These are phyloP conservation scores for Ichthyophthirius multifiliis DNA, from an alignment of 169 alveolate genomes.

Conservation along the genomic window DNA sequence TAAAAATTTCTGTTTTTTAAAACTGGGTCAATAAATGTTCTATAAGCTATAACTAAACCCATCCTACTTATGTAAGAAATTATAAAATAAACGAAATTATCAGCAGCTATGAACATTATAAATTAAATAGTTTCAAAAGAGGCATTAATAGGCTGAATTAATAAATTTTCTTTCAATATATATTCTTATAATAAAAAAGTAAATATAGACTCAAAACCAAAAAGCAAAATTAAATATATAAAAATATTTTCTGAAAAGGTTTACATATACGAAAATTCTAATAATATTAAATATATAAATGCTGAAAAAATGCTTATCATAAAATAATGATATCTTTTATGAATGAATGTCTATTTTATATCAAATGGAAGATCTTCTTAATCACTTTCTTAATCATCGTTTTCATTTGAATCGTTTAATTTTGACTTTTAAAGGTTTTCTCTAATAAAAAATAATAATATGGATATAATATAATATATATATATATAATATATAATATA, in stretches of 20 bases:
- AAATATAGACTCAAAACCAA: conserved; percentile 46
- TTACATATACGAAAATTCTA: conserved; percentile 61
- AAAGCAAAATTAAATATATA: conserved; percentile 39
- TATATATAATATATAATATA: too few species aligned
- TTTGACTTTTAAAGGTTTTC: neutral
- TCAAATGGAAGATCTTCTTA: conserved; percentile 32
- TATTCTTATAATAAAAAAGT: conserved; percentile 46
- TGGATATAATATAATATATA: too few species aligned
- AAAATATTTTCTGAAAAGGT: conserved; percentile 45
- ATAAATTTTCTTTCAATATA: conserved; percentile 58
- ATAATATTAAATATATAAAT: conserved; percentile 28
- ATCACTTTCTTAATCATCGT: conserved; percentile 32
- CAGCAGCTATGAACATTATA: conserved; percentile 73
- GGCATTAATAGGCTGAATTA: conserved; percentile 57
- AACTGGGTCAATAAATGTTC: conserved; percentile 61
- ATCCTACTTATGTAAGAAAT: conserved; percentile 53
- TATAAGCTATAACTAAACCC: conserved; percentile 38
- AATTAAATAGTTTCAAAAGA: conserved; percentile 57
- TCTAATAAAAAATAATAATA: too few species aligned
- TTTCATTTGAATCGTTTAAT: conserved; percentile 22
- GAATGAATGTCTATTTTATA: conserved; percentile 30
- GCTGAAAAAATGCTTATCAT: conserved; percentile 42
- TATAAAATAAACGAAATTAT: conserved; percentile 56
- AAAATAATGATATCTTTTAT: conserved; percentile 62
- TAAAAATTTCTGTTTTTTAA: conserved; percentile 46